These are phyloP conservation scores for Cytospora leucostoma DNA, from an alignment of 2,329 filamentous ascomycete species.

Conservation along the genomic window DNA sequence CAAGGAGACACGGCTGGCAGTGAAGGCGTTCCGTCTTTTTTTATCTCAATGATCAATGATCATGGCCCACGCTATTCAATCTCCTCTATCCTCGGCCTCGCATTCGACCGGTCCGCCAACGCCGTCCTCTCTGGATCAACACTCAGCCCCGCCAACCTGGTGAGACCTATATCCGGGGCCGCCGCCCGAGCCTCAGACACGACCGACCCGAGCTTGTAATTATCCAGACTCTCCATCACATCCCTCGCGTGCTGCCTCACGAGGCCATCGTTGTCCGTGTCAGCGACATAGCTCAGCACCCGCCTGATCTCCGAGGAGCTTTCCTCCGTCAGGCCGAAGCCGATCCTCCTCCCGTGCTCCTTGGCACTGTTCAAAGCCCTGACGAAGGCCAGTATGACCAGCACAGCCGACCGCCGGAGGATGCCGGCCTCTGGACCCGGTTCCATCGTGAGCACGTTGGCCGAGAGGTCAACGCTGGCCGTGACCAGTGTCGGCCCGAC, in stretches of 20 bases:
- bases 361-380: slow-evolving; percentile 58
- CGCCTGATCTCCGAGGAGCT: slow-evolving; percentile 63
- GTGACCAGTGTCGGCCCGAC: slow-evolving; percentile 55
- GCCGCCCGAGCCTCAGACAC: slow-evolving; percentile 29
- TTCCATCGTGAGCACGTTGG: slow-evolving; percentile 66
- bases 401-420: slow-evolving; percentile 64
- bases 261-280: slow-evolving; percentile 67
- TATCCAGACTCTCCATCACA: slow-evolving; percentile 67
- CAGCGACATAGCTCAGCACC: slow-evolving; percentile 63
- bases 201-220: slow-evolving; percentile 52
- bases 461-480: slow-evolving; percentile 61
- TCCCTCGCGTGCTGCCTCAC: slow-evolving; percentile 67
- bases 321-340: slow-evolving; percentile 55
- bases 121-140: slow-evolving; percentile 37
- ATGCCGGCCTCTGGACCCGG: slow-evolving; percentile 61
- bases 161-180: slow-evolving; percentile 30
- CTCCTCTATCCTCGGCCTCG: slow-evolving; percentile 57
- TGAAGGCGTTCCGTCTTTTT: not conserved
- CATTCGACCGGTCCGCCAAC: slow-evolving; percentile 14
- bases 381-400: slow-evolving; percentile 64
- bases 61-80: slow-evolving; percentile 51
- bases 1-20: not conserved
- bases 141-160: slow-evolving; percentile 46
- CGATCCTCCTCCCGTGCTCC: slow-evolving; percentile 47
- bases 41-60: not conserved